Evolutionary conservation across 345 rosid species (phyloP).

Genomic region (Cardamine resedifolia): DNA sequence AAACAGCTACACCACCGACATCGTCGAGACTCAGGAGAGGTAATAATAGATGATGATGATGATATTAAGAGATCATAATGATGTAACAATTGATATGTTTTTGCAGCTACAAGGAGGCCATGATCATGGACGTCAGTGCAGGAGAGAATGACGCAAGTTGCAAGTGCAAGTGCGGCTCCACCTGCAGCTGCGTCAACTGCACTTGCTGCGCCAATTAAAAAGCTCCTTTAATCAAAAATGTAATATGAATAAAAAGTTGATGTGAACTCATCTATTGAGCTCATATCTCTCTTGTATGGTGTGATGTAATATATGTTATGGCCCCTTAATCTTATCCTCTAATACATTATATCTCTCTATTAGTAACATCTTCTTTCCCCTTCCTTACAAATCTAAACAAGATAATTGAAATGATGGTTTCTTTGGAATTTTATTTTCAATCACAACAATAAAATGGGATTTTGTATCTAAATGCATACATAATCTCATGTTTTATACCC

Average conservation of each 20-base stretch:
- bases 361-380: background rate
- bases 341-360: slow-evolving; percentile 20
- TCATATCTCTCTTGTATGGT: slow-evolving; percentile 27
- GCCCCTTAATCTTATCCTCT: background rate
- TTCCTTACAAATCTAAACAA: background rate
- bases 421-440: slow-evolving; percentile 9
- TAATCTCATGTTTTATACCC: slow-evolving; percentile 8
- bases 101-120: slow-evolving; percentile 50
- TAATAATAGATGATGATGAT: slow-evolving; percentile 23
- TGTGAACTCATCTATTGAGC: slow-evolving; percentile 8
- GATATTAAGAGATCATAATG: background rate
- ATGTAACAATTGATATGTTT: background rate
- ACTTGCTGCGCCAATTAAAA: slow-evolving; percentile 48
- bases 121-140: slow-evolving; percentile 41
- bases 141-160: slow-evolving; percentile 49
- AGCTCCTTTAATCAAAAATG: slow-evolving; percentile 7
- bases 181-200: slow-evolving; percentile 73
- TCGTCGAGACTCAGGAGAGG: slow-evolving; percentile 69
- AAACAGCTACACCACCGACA: slow-evolving; percentile 53
- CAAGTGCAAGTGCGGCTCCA: slow-evolving; percentile 80
- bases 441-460: slow-evolving; percentile 17
- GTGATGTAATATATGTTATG: slow-evolving; percentile 26
- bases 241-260: slow-evolving; percentile 34
- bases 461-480: slow-evolving; percentile 14
- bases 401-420: background rate